Base-by-base conservation (phyloP, 805 yeast species). In the Monosporozyma unispora region DNA sequence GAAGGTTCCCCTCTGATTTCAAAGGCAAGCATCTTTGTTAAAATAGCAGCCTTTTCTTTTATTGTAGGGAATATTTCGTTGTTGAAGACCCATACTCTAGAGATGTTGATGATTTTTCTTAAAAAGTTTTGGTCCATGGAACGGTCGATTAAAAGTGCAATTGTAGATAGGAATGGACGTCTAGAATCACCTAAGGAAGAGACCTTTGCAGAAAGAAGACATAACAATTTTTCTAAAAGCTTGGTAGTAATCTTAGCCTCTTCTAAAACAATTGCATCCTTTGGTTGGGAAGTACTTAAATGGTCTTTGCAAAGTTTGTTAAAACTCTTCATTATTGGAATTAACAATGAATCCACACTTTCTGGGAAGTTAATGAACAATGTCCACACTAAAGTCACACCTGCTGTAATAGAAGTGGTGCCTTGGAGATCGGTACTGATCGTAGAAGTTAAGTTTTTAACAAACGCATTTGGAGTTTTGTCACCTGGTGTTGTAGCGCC, bases 1-100 rank as follows among this genome's bases (percentile, higher is more conserved):
- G 86, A 79, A 7, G 87, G 78, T 60, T 91, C 96, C 3, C 95
- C 96, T 54, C 96, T 76, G 42, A 82, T 75, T 60, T 91, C 98
- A 63, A 88, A 90, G 1, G 87, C 85, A 77, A 91, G 79, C 96
- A 95, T 89, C 67, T 93, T 93, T 12, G 90, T 78, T 50, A 93
- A 71, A 39, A 93, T 83, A 0, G 96, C 97, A 0, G 98, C 96
- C 63, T 93, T 93, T 61, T 93, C 99, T 63, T 93, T 95, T 2
- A 85, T 81, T 0, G 98, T 87, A 3, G 99, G 99, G 72, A 89
- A 89, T 21, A 87, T 74, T 55, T 87, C 96, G 50, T 82, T 79
- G 2, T 87, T 79, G 61, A 95, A 89, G 0, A 90, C 91, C 99
- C 99, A 93, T 14, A 77, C 76, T 59, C 90, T 79, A 1, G 90